phyloP scores from a whole-genome alignment of 371 early-diverging fungal species.

The Funneliformis caledonium region DNA sequence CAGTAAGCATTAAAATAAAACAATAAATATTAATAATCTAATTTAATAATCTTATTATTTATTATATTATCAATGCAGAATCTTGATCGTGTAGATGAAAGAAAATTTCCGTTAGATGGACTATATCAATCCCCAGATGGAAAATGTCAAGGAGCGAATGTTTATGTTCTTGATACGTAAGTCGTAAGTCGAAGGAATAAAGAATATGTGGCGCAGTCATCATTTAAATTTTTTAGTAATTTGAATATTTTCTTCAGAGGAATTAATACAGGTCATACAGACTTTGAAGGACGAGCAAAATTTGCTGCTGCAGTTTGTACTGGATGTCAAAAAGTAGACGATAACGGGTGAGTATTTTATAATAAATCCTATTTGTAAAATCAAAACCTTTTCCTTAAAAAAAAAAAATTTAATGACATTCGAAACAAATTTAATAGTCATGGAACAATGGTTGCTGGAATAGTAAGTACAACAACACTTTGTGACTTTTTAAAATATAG shows the following conservation, averaged over 20 bases:
- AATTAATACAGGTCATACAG: conserved; percentile 54
- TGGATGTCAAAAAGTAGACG: conserved; percentile 65
- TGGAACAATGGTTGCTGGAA: conserved; percentile 63
- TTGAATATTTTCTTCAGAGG: conserved; percentile 47
- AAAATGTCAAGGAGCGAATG: conserved; percentile 68
- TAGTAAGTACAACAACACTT: not conserved
- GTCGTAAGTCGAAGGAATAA: not conserved
- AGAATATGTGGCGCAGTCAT: not conserved
- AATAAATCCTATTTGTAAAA: not conserved
- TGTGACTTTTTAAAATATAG: not conserved
- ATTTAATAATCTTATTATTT: too few relatives aligned
- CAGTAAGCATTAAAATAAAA: too few relatives aligned
- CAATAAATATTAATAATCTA: too few relatives aligned
- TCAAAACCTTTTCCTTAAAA: too few relatives aligned
- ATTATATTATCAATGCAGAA: not conserved
- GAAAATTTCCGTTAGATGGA: conserved; percentile 46
- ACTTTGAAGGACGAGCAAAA: conserved; percentile 58
- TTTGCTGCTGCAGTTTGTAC: conserved; percentile 59
- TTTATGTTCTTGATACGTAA: conserved; percentile 73
- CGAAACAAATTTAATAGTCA: conserved; percentile 48
- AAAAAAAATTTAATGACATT: too few relatives aligned
- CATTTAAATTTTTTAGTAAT: not conserved
- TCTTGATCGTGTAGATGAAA: conserved; percentile 65
- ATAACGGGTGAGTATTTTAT: conserved; percentile 45
- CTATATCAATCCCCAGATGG: conserved; percentile 53